Base-by-base conservation (phyloP, 2,329 filamentous ascomycete genomes). In the Colletotrichum camelliae region DNA sequence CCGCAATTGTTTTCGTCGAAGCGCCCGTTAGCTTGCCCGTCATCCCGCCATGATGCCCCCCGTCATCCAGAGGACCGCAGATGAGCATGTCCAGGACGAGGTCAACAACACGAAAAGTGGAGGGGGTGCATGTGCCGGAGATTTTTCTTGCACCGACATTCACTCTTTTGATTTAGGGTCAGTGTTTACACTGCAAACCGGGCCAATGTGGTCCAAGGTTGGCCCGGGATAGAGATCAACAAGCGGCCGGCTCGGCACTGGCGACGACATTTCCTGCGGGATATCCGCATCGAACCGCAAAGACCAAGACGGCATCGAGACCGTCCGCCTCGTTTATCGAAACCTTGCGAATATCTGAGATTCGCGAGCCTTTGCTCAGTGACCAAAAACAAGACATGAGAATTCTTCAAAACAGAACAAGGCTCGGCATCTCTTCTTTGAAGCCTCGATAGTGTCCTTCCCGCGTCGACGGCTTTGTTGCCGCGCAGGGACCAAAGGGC, bases 1-100 rank as follows among this genome's bases (percentile, higher is more conserved):
- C 15, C 43, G 43, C 43, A 57, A n/a, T 35, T 70, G 58, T 64
- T 65, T 21, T 24, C 55, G 29, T 65, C 21, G 60, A 64, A 65
- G 68, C 68, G 68, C 58, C 58, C 68, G 58, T 70, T 52, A 37
- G 24, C 37, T 31, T 70, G 67, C 67, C 43, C 72, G 72, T 39
- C 35, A 39, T 27, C 67, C 67, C 57, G 57, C 13, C 43, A 52
- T 21, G n/a, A 52, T 24, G n/a, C 24, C 55, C 55, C 66, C 21
- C 57, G 57, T 70, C 67, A 35, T 35, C 67, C 27, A 61, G 57
- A 52, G 57, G 57, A 69, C 65, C 65, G 43, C 37, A 29, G 58
- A 33, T n/a, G 58, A 62, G 58, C 27, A 62, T 58, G 27, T 0
- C 16, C 18, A 60, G 31, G 48, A 68, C 16, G 35, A 55, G 29